phyloP scores from a whole-genome alignment of 768 basidiomycete species.

The Naganishia kalamii region DNA sequence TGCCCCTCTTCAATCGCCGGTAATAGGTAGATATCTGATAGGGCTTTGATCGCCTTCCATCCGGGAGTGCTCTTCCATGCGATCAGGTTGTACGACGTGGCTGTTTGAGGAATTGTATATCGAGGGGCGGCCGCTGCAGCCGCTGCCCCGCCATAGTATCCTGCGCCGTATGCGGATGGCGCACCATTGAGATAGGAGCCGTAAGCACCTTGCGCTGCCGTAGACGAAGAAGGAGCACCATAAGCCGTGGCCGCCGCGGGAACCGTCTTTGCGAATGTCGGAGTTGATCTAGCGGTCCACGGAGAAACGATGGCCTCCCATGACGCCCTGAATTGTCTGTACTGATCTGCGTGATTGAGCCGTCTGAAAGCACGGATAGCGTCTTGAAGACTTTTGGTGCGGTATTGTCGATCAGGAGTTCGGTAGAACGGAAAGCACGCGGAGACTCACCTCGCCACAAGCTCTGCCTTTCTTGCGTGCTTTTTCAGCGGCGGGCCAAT shows the following conservation, averaged over 20 bases:
- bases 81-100: conserved; percentile 22
- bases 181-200: not conserved
- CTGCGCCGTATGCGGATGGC: too few relatives aligned
- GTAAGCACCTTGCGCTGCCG: too few relatives aligned
- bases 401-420: not conserved
- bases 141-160: not conserved
- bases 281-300: not conserved
- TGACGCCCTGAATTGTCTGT: not conserved
- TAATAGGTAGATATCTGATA: conserved; percentile 29
- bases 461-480: conserved; percentile 10
- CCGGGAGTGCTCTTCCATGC: conserved; percentile 40
- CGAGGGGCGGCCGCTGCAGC: not conserved
- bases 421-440: too few relatives aligned
- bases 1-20: conserved; percentile 13
- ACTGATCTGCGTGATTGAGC: not conserved
- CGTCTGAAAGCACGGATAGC: conserved; percentile 8
- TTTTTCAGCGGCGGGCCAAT: conserved; percentile 11
- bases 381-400: not conserved
- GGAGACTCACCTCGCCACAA: conserved; percentile 1
- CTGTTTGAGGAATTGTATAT: not conserved
- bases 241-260: not conserved
- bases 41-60: conserved; percentile 42
- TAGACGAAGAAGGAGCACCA: not conserved
- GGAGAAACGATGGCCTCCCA: conserved; percentile 6
- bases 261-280: conserved; percentile 4